phyloP scores from a whole-genome alignment of 192 early-diverging fungal genomes.

The Umbelopsis sp. region DNA sequence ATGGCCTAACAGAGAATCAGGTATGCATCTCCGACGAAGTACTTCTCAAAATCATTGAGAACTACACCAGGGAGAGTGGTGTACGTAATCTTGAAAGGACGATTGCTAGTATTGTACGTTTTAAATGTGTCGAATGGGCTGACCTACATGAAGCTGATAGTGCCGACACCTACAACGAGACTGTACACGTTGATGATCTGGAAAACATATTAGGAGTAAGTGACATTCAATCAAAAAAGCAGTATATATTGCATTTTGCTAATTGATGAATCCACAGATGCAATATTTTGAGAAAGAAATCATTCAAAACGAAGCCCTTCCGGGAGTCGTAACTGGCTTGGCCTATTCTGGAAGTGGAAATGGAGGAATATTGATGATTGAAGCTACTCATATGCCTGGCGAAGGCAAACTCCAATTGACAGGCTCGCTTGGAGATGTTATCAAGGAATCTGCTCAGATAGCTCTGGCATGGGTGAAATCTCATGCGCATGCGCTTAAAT shows the following conservation, averaged over 20 bases:
- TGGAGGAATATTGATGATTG: slow-evolving; percentile 80
- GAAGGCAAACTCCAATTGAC: slow-evolving; percentile 70
- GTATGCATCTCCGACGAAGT: slow-evolving; percentile 60
- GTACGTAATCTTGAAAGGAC: slow-evolving; percentile 77
- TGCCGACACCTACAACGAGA: slow-evolving; percentile 45
- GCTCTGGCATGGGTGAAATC: slow-evolving; percentile 76
- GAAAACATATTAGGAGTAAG: slow-evolving; percentile 69
- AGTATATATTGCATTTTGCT: background rate
- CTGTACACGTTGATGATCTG: slow-evolving; percentile 52
- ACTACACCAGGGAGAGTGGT: slow-evolving; percentile 82
- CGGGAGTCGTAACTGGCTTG: slow-evolving; percentile 82
- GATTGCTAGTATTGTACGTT: slow-evolving; percentile 70
- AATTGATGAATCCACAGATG: slow-evolving; percentile 26
- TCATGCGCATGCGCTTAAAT: slow-evolving; percentile 59
- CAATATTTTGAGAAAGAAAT: slow-evolving; percentile 70
- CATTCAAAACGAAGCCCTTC: slow-evolving; percentile 54
- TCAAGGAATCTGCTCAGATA: slow-evolving; percentile 82
- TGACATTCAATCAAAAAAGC: background rate
- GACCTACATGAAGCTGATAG: slow-evolving; percentile 51
- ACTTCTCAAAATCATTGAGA: slow-evolving; percentile 64
- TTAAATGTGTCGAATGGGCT: slow-evolving; percentile 70
- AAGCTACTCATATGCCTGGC: slow-evolving; percentile 77
- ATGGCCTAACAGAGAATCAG: slow-evolving; percentile 58
- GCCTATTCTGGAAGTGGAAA: slow-evolving; percentile 76
- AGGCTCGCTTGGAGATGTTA: slow-evolving; percentile 79